These are phyloP conservation scores for Cladobotryum protrusum DNA, from an alignment of 2,329 filamentous ascomycete genomes.

Conservation along the genomic window DNA sequence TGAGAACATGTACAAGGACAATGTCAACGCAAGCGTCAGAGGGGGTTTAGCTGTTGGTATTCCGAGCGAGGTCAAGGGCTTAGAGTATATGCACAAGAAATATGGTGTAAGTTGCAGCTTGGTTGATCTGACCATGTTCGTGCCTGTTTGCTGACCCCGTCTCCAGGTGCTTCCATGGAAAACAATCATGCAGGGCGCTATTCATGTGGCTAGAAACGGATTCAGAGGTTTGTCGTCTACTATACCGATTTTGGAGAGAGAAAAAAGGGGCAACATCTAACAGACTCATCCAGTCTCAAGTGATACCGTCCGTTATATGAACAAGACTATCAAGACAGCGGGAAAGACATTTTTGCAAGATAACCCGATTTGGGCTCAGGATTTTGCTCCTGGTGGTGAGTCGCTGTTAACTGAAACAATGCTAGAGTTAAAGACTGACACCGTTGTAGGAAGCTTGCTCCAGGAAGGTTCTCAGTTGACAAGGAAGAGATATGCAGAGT, in stretches of 20 bases:
- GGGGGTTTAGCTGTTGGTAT: slow-evolving; percentile 69
- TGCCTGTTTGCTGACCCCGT: neutral
- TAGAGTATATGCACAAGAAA: slow-evolving; percentile 69
- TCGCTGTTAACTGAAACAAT: neutral
- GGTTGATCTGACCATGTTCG: neutral
- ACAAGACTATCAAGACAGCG: slow-evolving; percentile 31
- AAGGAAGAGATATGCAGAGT: slow-evolving; percentile 66
- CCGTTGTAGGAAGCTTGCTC: slow-evolving; percentile 50
- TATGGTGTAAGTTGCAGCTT: slow-evolving; percentile 47
- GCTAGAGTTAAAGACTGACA: slow-evolving; percentile 2
- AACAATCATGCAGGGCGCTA: slow-evolving; percentile 65
- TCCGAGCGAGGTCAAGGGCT: slow-evolving; percentile 69
- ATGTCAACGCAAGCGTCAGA: slow-evolving; percentile 58
- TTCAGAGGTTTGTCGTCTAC: slow-evolving; percentile 42
- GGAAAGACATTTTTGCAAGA: slow-evolving; percentile 59
- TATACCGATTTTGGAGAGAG: too few relatives aligned
- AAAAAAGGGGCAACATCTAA: neutral
- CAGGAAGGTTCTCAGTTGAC: slow-evolving; percentile 72
- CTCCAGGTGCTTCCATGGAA: slow-evolving; percentile 57
- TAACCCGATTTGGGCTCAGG: slow-evolving; percentile 74
- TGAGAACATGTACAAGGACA: slow-evolving; percentile 77
- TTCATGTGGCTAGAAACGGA: slow-evolving; percentile 65
- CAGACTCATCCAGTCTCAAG: slow-evolving; percentile 46
- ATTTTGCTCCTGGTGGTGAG: slow-evolving; percentile 75
- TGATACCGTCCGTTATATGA: slow-evolving; percentile 72